A percentile compares a stretch with the other conserved stretches of the same genome.
phyloP scores from a whole-genome alignment of 495 filamentous ascomycete genomes.

The Penicillium longicatenatum region DNA sequence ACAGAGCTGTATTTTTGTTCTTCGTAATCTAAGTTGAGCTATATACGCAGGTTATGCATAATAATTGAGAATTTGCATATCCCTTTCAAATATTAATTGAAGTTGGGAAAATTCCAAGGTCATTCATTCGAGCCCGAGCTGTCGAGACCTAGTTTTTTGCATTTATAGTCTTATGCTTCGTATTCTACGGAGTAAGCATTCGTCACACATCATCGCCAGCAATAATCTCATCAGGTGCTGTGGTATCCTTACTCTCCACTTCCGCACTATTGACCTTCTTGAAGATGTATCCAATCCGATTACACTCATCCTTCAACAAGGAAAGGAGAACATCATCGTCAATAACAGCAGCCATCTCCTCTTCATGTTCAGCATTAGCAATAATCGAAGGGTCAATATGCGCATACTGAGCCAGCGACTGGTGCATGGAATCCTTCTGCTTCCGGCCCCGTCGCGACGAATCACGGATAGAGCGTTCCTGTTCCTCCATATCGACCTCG shows the following conservation, averaged over 20 bases:
- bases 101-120: too few relatives aligned
- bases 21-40: too few relatives aligned
- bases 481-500: constrained; percentile 62
- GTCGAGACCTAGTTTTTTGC: too few relatives aligned
- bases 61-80: too few relatives aligned
- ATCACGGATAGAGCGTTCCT: constrained; percentile 53
- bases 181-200: too few relatives aligned
- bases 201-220: neutral
- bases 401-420: constrained; percentile 65
- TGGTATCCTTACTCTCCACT: constrained; percentile 9
- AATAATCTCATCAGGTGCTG: neutral
- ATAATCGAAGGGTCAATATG: constrained; percentile 62
- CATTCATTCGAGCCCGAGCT: too few relatives aligned
- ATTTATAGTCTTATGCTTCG: too few relatives aligned
- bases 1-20: too few relatives aligned
- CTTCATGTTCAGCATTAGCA: constrained; percentile 27
- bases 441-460: constrained; percentile 26
- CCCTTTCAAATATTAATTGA: too few relatives aligned
- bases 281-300: constrained; percentile 66
- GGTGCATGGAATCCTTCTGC: constrained; percentile 51
- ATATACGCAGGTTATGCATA: too few relatives aligned
- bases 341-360: constrained; percentile 37
- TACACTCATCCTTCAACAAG: constrained; percentile 61
- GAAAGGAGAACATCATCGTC: constrained; percentile 65
- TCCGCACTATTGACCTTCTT: constrained; percentile 54